Base-by-base conservation (phyloP, 2,329 filamentous ascomycete genomes). In the Ophiostoma tasmaniense region DNA sequence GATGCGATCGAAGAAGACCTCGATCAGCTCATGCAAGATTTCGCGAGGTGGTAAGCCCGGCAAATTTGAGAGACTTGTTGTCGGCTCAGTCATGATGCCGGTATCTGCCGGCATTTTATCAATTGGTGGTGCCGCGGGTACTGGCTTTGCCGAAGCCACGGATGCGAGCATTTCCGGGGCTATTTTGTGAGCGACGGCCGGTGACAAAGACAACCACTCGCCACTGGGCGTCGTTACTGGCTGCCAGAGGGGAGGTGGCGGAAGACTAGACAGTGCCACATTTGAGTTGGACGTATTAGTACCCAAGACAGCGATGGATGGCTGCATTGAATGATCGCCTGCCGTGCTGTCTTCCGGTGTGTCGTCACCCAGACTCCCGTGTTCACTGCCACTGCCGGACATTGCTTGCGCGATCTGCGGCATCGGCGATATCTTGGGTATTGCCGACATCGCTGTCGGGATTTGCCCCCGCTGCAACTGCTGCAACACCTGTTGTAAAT, bases 11-110 rank as follows among this genome's bases (percentile, higher is more conserved):
- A 71, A 71, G 28, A 67, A 70, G 22, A 71, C 61, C 11, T 68
- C 70, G 59, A 69, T 45, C 13, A 71, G 70, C 20, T 70, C 67
- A 22, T 66, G 17, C 11, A 71, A 61, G 13, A 71, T 65, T 2
- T 64, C 65, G 0, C 42, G 66, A 4, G 70, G 67, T 1, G 70
- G 70, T 28, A 71, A 67, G 17, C 61, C 61, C 25, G 64, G 33
- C 30, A 64, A 11, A 25, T 1, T 17, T 28, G 59, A 17, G 2
- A n/a, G 28, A 25, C 11, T 30, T 20, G 30, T n/a, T 35, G 28
- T 13, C 30, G 20, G 59, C 14, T 62, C 28, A 33, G 6, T 3
- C 22, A 28, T 22, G 10, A 3, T 22, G 14, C 1, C 7, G 8
- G 28, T n/a, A 20, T 62, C 14, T 30, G 62, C 7, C 20, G 37